These are phyloP conservation scores for Paraphaeosphaeria sporulosa DNA, from an alignment of 2,329 filamentous ascomycete genomes.

Conservation along the genomic window DNA sequence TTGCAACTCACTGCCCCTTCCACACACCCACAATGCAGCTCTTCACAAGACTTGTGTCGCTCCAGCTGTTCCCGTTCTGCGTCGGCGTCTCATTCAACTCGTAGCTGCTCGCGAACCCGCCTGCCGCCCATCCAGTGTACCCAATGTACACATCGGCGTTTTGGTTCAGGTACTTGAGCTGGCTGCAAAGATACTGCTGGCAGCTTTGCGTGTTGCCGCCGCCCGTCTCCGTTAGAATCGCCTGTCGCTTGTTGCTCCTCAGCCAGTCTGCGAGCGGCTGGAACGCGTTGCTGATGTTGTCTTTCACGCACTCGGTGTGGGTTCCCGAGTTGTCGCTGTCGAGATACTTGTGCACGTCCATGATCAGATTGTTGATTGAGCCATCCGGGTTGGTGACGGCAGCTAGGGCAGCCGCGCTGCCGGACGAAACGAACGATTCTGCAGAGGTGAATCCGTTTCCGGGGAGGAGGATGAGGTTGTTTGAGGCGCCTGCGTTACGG, in stretches of 20 bases:
- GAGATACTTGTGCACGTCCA: slow-evolving; percentile 54
- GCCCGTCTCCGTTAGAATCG: slow-evolving; percentile 53
- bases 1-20: slow-evolving; percentile 18
- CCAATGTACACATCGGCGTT: slow-evolving; percentile 43
- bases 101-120: slow-evolving; percentile 36
- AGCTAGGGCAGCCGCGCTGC: slow-evolving; percentile 55
- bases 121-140: slow-evolving; percentile 41
- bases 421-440: slow-evolving; percentile 32
- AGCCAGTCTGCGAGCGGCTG: slow-evolving; percentile 47
- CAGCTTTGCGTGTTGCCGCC: slow-evolving; percentile 49
- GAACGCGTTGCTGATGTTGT: slow-evolving; percentile 46
- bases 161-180: slow-evolving; percentile 39
- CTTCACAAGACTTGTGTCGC: slow-evolving; percentile 27
- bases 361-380: slow-evolving; percentile 61
- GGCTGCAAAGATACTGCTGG: slow-evolving; percentile 42
- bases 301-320: slow-evolving; percentile 29
- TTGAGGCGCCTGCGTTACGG: slow-evolving; percentile 67
- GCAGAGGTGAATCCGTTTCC: slow-evolving; percentile 64
- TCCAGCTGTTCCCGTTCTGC: slow-evolving; percentile 23
- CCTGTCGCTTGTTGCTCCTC: slow-evolving; percentile 46
- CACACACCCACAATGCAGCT: slow-evolving; percentile 29
- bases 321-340: slow-evolving; percentile 52
- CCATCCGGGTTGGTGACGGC: slow-evolving; percentile 67
- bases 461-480: slow-evolving; percentile 70
- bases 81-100: slow-evolving; percentile 35